phyloP scores from a whole-genome alignment of 1,284 basidiomycete genomes.

The Lentinula novae-zelandiae region DNA sequence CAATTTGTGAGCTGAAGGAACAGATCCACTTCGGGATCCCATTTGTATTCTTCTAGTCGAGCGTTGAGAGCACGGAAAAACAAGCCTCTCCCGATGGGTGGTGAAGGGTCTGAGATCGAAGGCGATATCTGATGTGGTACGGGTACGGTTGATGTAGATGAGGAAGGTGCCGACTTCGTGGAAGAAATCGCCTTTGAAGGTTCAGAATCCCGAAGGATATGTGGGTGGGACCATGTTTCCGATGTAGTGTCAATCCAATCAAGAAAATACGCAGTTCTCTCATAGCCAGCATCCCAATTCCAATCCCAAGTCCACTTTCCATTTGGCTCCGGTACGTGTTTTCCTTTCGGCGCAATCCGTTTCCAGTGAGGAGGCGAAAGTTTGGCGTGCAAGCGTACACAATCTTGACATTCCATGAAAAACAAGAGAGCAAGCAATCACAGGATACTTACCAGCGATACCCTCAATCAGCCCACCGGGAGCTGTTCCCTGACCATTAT shows the following conservation, averaged over 20 bases:
- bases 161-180: not conserved
- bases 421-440: not conserved
- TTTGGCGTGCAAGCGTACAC: constrained; percentile 57
- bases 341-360: constrained; percentile 18
- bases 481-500: constrained; percentile 54
- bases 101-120: not conserved
- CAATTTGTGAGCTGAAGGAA: constrained; percentile 1
- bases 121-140: not conserved
- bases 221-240: not conserved
- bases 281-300: constrained; percentile 71
- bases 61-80: not conserved
- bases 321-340: constrained; percentile 3
- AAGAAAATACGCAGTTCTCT: constrained; percentile 67
- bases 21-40: not conserved
- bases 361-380: constrained; percentile 67
- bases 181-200: not conserved
- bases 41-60: not conserved
- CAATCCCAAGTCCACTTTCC: constrained; percentile 28
- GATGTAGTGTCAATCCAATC: constrained; percentile 46
- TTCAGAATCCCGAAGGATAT: not conserved
- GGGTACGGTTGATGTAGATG: not conserved
- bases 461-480: constrained; percentile 71
- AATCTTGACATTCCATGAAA: constrained; percentile 40
- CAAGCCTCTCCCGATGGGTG: not conserved
- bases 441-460: constrained; percentile 52